Base-by-base conservation (phyloP, 2,329 filamentous ascomycete species). In the Elsinoe fawcettii region DNA sequence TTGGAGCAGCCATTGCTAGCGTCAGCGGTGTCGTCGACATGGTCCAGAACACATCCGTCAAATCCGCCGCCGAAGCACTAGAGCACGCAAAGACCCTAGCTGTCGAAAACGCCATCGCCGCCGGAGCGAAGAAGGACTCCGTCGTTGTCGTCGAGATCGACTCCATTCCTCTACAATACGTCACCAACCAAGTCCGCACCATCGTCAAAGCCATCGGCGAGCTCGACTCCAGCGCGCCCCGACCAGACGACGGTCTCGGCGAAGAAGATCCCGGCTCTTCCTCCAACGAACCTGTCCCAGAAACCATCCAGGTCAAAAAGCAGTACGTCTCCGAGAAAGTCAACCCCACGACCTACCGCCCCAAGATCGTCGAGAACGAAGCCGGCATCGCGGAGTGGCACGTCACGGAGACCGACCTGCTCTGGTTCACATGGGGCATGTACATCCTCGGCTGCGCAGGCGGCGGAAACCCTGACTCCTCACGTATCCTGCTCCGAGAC, bases 361-460 rank as follows among this genome's bases (percentile, higher is more conserved):
- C 82, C 4, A 62, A 56, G 5, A 55, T 69, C 16, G 60, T 61
- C 1, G 72, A 72, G 0, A 75, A 80, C 1, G 70, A 68, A 36
- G 70, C 75, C n/a, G 74, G 80, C 8, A 65, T 76, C 3, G 49
- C 60, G n/a, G 67, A 68, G 14, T 85, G 82, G 82, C 76, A 76
- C 57, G 67, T 85, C 37, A 79, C 73, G 9, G 80, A 84, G 63
- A 79, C 77, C 0, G 82, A 85, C 64, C 70, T 84, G 3, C 67
- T 71, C 27, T 84, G 78, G 71, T 78, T 85, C 32, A 69, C 78
- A 0, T 78, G 74, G 6, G 82, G 82, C 1, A 82, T 80, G 64
- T 83, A 83, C 60, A 79, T 85, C 54, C 73, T 85, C 0, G 82
- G 80, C 1, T 82, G 80, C 0, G 82, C 81, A 18, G 81, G 82